Conservation (phyloP, 495 filamentous ascomycete genomes). For the Neurospora africana region DNA sequence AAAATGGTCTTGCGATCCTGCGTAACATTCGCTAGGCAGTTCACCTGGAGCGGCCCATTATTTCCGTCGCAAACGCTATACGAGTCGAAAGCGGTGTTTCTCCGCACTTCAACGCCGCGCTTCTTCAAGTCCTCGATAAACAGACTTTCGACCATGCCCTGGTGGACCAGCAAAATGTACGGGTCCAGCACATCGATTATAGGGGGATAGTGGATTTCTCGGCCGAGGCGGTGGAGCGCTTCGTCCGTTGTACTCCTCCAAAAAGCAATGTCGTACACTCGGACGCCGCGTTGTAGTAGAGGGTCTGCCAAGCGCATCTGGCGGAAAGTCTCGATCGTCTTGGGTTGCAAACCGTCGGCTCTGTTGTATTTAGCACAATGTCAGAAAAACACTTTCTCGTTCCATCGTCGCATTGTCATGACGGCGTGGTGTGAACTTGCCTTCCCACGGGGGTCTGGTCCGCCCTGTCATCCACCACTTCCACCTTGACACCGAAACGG, state of each 20-base stretch:
- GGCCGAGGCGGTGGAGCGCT: slow-evolving; percentile 42
- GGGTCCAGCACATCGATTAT: slow-evolving; percentile 60
- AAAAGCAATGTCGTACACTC: slow-evolving; percentile 61
- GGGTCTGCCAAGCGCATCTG: slow-evolving; percentile 58
- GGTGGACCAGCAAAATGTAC: slow-evolving; percentile 62
- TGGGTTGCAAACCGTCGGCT: slow-evolving; percentile 61
- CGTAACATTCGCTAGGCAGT: slow-evolving; percentile 29
- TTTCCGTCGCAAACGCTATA: slow-evolving; percentile 34
- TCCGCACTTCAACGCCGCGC: slow-evolving; percentile 44
- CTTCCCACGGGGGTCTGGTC: slow-evolving; percentile 53
- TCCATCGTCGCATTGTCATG: not conserved
- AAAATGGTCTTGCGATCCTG: slow-evolving; percentile 32
- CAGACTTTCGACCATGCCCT: slow-evolving; percentile 61
- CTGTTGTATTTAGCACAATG: slow-evolving; percentile 12
- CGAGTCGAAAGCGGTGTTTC: slow-evolving; percentile 46
- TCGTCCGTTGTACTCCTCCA: slow-evolving; percentile 54
- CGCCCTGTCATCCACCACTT: slow-evolving; percentile 52
- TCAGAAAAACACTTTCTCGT: not conserved
- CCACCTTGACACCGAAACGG: slow-evolving; percentile 51
- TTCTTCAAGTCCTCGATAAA: slow-evolving; percentile 53
- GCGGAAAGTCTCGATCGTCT: slow-evolving; percentile 35
- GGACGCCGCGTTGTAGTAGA: slow-evolving; percentile 49
- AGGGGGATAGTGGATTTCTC: slow-evolving; percentile 40
- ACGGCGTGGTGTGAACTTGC: slow-evolving; percentile 8
- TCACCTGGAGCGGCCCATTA: slow-evolving; percentile 30